Percentiles rank a stretch among this genome's conserved stretches.
These are phyloP conservation scores for Saccharomycopsis sp. DNA, from an alignment of 805 yeast genomes.

Conservation along the genomic window DNA sequence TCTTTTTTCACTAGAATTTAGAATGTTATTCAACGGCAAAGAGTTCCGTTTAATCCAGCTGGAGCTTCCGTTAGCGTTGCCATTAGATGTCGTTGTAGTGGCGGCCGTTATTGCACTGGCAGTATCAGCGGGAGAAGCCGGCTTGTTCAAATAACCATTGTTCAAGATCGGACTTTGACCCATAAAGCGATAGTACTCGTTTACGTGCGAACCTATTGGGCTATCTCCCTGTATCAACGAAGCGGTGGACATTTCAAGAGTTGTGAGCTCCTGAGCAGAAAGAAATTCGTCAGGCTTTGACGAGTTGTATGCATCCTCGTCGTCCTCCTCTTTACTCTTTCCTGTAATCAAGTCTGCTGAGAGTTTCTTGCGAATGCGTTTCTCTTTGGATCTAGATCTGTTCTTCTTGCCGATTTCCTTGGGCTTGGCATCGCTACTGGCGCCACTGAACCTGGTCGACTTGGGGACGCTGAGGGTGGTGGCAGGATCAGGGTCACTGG, in stretches of 20 bases:
- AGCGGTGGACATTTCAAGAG: neutral
- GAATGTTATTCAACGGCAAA: neutral
- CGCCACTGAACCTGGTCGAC: too few relatives aligned
- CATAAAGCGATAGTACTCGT: neutral
- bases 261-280: neutral
- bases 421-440: too few relatives aligned
- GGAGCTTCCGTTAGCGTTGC: neutral
- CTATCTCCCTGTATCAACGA: slow-evolving; percentile 1
- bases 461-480: neutral
- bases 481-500: neutral
- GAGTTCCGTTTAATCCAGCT: neutral
- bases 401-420: too few relatives aligned
- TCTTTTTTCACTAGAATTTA: neutral
- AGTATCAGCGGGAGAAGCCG: neutral
- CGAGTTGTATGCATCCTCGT: neutral
- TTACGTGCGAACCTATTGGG: neutral
- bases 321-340: neutral
- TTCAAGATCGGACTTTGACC: neutral
- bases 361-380: neutral
- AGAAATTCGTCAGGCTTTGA: neutral
- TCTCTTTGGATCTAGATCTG: neutral
- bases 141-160: neutral
- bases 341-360: neutral
- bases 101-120: neutral
- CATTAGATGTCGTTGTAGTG: neutral